Base-by-base conservation (phyloP, 2,329 filamentous ascomycete genomes). In the Aspergillus aculeatus region DNA sequence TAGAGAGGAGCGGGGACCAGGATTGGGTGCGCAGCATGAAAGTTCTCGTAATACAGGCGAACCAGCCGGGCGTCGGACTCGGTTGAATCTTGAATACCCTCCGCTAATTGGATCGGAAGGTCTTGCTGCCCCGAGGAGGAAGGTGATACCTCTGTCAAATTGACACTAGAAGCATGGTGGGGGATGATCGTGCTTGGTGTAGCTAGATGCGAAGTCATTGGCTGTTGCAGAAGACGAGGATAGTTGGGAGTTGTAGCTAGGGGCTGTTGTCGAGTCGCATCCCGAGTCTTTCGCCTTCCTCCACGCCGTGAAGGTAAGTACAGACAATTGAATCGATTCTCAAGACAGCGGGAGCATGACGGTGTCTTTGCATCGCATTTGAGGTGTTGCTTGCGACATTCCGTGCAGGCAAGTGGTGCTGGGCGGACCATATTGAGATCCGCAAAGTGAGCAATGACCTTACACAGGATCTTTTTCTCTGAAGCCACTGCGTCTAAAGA, bases 231-330 rank as follows among this genome's bases (percentile, higher is more conserved):
- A 24, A 38, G 60, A 51, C 49, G 67, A 57, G 47, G 59, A 58
- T 58, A 24, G 47, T 48, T 56, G 23, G 60, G 35, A 44, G 48
- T 57, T 10, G 50, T 19, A 29, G 47, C 26, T 5, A 19, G 32
- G 26, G 57, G 41, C 12, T 56, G 59, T 11, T 41, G 54, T 9
- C 54, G 62, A 55, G 56, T 48, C 41, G 50, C 55, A 58, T 69
- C 65, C 62, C 68, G 68, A 47, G 66, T 57, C 65, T 75, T 76
- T 56, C 74, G 77, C 66, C 79, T 80, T 24, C 83, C 78, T 5
- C 84, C 84, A 9, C 89, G 84, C 41, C 89, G 85, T n/a, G 88
- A 91, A 49, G 87, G 84, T 56, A 91, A 82, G 72, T 90, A 92
- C 67, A 86, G 75, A 71, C 89, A 92, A 53, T 86, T 80, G 16